These are phyloP conservation scores for Sporodiniella umbellata DNA, from an alignment of 371 early-diverging fungal species.

Conservation along the genomic window DNA sequence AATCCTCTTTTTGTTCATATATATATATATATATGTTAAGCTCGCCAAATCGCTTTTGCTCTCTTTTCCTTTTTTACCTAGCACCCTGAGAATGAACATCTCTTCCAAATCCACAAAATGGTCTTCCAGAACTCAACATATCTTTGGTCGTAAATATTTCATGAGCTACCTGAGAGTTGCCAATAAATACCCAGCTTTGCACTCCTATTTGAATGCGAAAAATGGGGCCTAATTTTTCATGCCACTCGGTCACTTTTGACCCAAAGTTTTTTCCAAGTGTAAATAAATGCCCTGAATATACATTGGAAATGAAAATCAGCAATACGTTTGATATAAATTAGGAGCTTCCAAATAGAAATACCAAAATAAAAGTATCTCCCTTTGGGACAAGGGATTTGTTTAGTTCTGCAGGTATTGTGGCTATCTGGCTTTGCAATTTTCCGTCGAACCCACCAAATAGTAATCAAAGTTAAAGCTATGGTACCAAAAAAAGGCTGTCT, in stretches of 20 bases:
- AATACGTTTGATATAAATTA: neutral
- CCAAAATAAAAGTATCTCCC: conserved; percentile 10
- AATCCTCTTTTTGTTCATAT: neutral
- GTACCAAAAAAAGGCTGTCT: neutral
- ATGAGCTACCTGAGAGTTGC: conserved; percentile 14
- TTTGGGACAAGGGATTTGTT: conserved; percentile 11
- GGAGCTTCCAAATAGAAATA: neutral
- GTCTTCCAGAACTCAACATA: conserved; percentile 9
- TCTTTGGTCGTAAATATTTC: conserved; percentile 15
- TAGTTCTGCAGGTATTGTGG: neutral
- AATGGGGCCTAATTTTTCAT: conserved; percentile 18
- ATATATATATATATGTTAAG: too few relatives aligned
- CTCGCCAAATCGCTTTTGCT: too few relatives aligned
- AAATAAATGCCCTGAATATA: conserved; percentile 8
- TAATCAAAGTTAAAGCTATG: neutral
- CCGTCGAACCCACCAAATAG: neutral
- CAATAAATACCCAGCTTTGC: conserved; percentile 21
- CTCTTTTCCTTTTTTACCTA: conserved; percentile 10
- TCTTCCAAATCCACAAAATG: conserved; percentile 7
- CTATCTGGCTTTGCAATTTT: neutral
- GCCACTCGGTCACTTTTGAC: conserved; percentile 18
- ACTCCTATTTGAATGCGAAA: conserved; percentile 12
- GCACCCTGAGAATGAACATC: conserved; percentile 1
- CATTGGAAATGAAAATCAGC: neutral
- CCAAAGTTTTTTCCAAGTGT: conserved; percentile 5